These are phyloP conservation scores for Fonsecaea pugnacius DNA, from an alignment of 2,329 filamentous ascomycete genomes.

Conservation along the genomic window DNA sequence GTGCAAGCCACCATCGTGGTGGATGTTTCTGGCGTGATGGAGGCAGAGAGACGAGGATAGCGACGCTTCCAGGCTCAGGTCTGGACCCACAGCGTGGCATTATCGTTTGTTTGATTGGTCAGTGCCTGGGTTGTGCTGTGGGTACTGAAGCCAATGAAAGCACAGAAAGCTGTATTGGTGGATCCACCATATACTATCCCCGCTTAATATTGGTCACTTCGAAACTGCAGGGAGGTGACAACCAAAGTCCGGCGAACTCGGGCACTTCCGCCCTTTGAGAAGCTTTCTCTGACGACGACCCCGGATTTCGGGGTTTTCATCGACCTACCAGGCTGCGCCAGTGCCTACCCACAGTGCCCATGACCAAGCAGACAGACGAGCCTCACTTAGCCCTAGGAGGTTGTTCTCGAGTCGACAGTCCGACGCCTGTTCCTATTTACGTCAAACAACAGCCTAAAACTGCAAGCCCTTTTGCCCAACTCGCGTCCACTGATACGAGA, in stretches of 20 bases:
- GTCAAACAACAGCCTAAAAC: background rate
- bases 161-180: background rate
- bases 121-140: background rate
- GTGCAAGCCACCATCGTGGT: constrained; percentile 12
- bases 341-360: background rate
- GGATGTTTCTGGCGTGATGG: background rate
- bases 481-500: background rate
- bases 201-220: constrained; percentile 1
- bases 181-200: background rate
- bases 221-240: background rate
- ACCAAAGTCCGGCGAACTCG: background rate
- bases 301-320: background rate
- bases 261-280: background rate
- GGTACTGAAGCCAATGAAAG: background rate
- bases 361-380: background rate
- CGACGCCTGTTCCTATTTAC: constrained; percentile 1
- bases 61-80: background rate
- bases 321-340: background rate
- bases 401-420: background rate
- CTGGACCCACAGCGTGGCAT: background rate
- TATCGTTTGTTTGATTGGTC: background rate
- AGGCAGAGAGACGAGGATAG: background rate
- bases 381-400: background rate
- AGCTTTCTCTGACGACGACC: background rate
- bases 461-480: background rate